These are phyloP conservation scores for Oryza meridionalis DNA, from an alignment of 176 grass and related monocot genomes.

Conservation along the genomic window DNA sequence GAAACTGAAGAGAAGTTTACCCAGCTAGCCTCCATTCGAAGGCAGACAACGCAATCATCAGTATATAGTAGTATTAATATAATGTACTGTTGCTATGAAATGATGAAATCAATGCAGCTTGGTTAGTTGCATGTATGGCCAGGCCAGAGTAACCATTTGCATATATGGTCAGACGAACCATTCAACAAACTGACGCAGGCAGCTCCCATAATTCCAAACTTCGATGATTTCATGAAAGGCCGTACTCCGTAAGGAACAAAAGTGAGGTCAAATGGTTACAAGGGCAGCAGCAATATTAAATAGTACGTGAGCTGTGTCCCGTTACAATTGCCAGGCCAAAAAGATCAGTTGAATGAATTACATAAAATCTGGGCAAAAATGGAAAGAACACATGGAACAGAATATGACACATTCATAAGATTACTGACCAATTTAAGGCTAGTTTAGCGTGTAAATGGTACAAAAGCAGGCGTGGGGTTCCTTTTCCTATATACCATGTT, in stretches of 20 bases:
- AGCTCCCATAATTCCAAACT: not conserved
- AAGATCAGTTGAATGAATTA: not conserved
- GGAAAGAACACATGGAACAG: not conserved
- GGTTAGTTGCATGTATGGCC: not conserved
- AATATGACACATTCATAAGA: not conserved
- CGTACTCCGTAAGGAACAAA: not conserved
- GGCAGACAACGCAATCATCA: not conserved
- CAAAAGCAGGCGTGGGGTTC: not conserved
- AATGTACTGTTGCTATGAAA: not conserved
- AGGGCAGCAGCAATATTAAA: not conserved
- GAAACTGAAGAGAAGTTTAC: not conserved
- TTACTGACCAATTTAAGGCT: constrained; percentile 4
- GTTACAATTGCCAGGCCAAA: not conserved
- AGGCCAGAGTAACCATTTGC: not conserved
- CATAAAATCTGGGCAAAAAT: not conserved
- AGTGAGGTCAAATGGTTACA: not conserved
- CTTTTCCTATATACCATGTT: constrained; percentile 35
- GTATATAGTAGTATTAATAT: not conserved
- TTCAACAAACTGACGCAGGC: constrained; percentile 16
- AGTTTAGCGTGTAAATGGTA: constrained; percentile 6
- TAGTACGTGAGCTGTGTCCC: not conserved
- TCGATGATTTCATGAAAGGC: constrained; percentile 24
- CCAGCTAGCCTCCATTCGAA: constrained; percentile 26
- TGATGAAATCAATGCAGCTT: constrained; percentile 8
- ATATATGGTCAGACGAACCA: constrained; percentile 2